Percentiles rank a stretch among this genome's conserved stretches.
These are phyloP conservation scores for Saccharomyces hybrid DNA, from an alignment of 1,139 yeast genomes.

Conservation along the genomic window DNA sequence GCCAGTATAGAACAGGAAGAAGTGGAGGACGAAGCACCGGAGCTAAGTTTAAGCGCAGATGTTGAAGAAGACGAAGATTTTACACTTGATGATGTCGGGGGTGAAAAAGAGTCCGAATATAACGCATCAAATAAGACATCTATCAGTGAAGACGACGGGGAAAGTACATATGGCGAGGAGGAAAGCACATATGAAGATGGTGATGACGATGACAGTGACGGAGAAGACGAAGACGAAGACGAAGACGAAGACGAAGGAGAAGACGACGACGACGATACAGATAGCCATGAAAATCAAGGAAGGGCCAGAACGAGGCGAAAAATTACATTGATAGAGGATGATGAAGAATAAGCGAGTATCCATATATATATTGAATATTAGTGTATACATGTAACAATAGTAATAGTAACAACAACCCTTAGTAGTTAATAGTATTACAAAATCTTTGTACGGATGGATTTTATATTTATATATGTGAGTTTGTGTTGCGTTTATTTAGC, in stretches of 20 bases:
- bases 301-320: not conserved
- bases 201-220: slow-evolving; percentile 14
- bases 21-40: not conserved
- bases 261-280: not conserved
- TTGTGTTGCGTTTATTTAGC: not conserved
- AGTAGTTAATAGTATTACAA: not conserved
- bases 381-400: not conserved
- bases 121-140: not conserved
- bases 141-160: not conserved
- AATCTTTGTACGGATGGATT: not conserved
- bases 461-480: not conserved
- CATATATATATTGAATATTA: not conserved
- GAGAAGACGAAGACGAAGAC: slow-evolving; percentile 18
- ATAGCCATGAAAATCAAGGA: not conserved
- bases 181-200: slow-evolving; percentile 11
- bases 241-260: slow-evolving; percentile 6
- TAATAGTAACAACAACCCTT: not conserved
- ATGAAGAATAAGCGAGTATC: not conserved
- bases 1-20: not conserved
- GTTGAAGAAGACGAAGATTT: not conserved
- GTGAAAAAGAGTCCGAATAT: not conserved
- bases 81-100: not conserved
- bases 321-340: not conserved
- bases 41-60: not conserved
- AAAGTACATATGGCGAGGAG: not conserved